phyloP scores from a whole-genome alignment of 208 protist genomes.

The Crithidia bombi region DNA sequence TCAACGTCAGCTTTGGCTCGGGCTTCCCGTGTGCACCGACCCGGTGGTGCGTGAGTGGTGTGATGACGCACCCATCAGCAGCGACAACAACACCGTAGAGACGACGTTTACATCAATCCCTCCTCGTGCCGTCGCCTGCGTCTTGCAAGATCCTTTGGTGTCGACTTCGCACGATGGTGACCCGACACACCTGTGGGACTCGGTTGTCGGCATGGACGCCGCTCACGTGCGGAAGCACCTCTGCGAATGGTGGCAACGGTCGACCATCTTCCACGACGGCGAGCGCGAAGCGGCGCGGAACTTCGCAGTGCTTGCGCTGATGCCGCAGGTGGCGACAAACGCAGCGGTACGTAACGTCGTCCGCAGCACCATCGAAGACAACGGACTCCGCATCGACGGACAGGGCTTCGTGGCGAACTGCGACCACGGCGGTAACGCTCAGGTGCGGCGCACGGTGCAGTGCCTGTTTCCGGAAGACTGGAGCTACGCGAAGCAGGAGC shows the following conservation, averaged over 20 bases:
- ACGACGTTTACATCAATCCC: conserved; percentile 2
- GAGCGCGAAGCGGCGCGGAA: conserved; percentile 5
- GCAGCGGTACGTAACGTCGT: conserved; percentile 22
- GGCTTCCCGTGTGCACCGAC: conserved; percentile 38
- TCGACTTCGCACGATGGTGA: neutral
- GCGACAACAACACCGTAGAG: neutral
- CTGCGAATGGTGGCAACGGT: conserved; percentile 10
- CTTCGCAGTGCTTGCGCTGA: conserved; percentile 27
- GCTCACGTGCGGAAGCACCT: neutral
- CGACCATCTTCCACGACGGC: neutral
- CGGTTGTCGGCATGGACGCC: conserved; percentile 25
- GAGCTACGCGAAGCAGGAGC: conserved; percentile 34
- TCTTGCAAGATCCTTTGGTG: conserved; percentile 25
- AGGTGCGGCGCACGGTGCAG: conserved; percentile 7
- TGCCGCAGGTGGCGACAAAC: conserved; percentile 29
- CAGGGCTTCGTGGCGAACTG: conserved; percentile 30
- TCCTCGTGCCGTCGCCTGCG: conserved; percentile 12
- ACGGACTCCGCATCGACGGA: conserved; percentile 28
- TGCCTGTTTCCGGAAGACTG: conserved; percentile 35
- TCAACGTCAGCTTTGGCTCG: conserved; percentile 76
- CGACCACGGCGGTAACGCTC: conserved; percentile 7
- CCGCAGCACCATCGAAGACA: conserved; percentile 18
- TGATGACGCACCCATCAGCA: neutral
- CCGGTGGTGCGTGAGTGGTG: conserved; percentile 20
- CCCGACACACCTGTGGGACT: conserved; percentile 22